Evolutionary conservation across 805 yeast genomes (phyloP), one percentile per base, ranked within the genome.

Genomic region (Wickerhamomyces chambardii): DNA sequence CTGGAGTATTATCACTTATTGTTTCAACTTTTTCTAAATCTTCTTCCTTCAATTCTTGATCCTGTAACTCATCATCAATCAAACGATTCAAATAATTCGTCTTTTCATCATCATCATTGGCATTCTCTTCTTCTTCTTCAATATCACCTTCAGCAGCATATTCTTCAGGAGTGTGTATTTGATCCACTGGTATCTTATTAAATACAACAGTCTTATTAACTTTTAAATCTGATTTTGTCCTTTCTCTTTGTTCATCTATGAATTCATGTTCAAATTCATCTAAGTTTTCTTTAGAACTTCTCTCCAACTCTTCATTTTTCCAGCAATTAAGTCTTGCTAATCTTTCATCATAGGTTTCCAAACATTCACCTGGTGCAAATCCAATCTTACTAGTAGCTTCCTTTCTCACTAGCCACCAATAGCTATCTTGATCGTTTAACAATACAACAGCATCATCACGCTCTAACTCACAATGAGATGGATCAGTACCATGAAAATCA

Each of bases 351-450:
- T 84, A 87, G 0, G 95, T 85, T 57, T 92, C 98, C 27, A 92
- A 62, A 38, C 92, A 76, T 55, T 92, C 98, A 1, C 97, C 97
- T 2, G 98, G 98, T 2, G 94, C 94, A 63, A 89, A 92, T 2
- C 98, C 98, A 35, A 90, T 77, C 45, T 77, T 70, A 3, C 78
- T 78, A 52, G 78, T 83, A 31, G 53, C 57, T 29, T 65, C 64
- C 40, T 67, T 54, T 48, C 71, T 56, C 46, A 92, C 90, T 10
- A 90, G 64, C 97, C 98, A 92, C 98, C 98, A 92, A 59, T 92
- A 92, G 41, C 84, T 73, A 58, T 92, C 96, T 33, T 83, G 78
- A 51, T 92, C 98, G 51, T 86, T 87, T 26, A 92, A 61, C 15
- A 92, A 61, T 30, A 73, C 64, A 43, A 94, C 90, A 2, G 94